Evolutionary conservation across 2,329 filamentous ascomycete species (phyloP), one percentile per base, ranked within the genome.

Genomic region (Exutisphaerella laricina): DNA sequence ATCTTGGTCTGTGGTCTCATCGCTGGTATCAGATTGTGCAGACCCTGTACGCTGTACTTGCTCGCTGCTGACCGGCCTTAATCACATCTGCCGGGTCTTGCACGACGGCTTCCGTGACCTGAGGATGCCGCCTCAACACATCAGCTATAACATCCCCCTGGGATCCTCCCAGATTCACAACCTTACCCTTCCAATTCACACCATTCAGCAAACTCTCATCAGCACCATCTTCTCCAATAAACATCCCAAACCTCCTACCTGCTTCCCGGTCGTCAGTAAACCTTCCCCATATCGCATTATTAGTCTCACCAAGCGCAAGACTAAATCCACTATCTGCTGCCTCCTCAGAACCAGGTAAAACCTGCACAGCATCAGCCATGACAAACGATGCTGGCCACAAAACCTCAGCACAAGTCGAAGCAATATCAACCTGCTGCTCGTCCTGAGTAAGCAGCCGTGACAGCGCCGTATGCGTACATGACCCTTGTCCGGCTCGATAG

Each of bases 1-100:
- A 62, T 47, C 8, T 55, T 40, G 18, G 47, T 39, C 17, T 46
- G 48, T 20, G 48, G 36, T 30, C 49, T 49, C 44, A 54, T 37
- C 17, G 47, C 48, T 4, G 48, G 44, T 25, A 48, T 41, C 9
- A 55, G 41, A 17, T 47, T 32, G 6, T 36, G 29, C 12, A 57
- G 37, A 32, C 56, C 55, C 31, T 48, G 46, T 7, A 51, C 22
- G n/a, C 39, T 37, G 7, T 54, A 39, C 5, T 43, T 39, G 36
- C 53, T 51, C 38, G 29, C 12, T 33, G 10, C 6, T 26, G 13
- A 14, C 38, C 38, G 2, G 38, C 28, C 14, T 22, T 10, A 3
- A 32, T 29, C 12, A 41, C 38, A 9, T 25, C 38, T 33, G 17
- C 28, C 2, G n/a, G 14, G 17, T 41, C 38, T 25, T 33, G 38